These are phyloP conservation scores for Taphrina pruni DNA, from an alignment of 1,139 yeast species.

Conservation along the genomic window DNA sequence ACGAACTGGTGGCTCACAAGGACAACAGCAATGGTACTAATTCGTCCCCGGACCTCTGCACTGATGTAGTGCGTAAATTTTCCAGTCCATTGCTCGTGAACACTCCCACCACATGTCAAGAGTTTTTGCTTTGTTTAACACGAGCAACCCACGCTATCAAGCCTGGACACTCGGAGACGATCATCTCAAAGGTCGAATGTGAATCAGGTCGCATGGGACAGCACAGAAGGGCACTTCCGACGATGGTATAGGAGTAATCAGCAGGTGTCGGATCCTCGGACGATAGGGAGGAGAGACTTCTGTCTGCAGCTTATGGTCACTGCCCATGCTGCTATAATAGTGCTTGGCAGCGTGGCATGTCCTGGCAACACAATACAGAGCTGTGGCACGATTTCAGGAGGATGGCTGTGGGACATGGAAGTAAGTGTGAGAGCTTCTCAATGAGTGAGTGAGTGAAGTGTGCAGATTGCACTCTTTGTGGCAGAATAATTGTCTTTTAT, in stretches of 20 bases:
- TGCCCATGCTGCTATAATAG: background rate
- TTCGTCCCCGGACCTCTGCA: background rate
- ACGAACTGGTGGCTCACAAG: slow-evolving; percentile 6
- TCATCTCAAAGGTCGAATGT: background rate
- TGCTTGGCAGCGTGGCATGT: background rate
- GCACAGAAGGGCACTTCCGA: slow-evolving; percentile 14
- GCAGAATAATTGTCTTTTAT: slow-evolving; percentile 20
- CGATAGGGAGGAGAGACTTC: slow-evolving; percentile 3
- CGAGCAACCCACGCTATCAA: background rate
- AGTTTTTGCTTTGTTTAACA: background rate
- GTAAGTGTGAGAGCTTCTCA: no score
- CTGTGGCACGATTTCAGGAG: background rate
- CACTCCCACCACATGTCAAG: background rate
- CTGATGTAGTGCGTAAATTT: slow-evolving; percentile 2
- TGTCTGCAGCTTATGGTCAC: slow-evolving; percentile 5
- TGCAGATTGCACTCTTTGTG: slow-evolving; percentile 4
- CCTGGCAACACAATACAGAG: background rate
- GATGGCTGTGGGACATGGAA: background rate
- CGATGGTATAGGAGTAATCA: slow-evolving; percentile 6
- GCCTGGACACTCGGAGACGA: background rate
- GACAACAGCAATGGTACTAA: slow-evolving; percentile 33
- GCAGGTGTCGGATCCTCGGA: slow-evolving; percentile 5
- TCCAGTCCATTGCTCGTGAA: background rate
- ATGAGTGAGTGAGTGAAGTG: background rate
- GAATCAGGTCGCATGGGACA: background rate